A percentile compares a stretch with the other conserved stretches of the same genome.
Conservation (phyloP, 495 filamentous ascomycete genomes). For the Neurospora sp. region DNA sequence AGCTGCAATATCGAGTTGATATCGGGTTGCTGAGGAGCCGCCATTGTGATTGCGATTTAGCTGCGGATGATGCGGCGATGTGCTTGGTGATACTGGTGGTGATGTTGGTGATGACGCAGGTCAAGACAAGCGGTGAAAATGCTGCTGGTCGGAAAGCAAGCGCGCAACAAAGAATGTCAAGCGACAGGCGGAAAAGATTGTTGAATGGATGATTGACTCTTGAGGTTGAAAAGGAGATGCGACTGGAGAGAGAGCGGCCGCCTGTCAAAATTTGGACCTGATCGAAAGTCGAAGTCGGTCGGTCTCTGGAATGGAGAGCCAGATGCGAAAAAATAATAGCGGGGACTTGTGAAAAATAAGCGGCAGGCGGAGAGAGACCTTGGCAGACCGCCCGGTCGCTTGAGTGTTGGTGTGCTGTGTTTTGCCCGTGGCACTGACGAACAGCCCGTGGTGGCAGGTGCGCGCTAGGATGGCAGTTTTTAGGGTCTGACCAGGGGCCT, state of each 20-base stretch:
- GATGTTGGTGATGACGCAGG: neutral
- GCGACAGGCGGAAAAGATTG: neutral
- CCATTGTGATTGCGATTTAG: constrained; percentile 12
- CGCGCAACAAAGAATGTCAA: neutral
- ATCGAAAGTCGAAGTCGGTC: neutral
- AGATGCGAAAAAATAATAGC: neutral
- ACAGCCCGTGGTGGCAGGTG: neutral
- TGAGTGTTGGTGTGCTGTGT: neutral
- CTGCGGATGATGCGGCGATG: neutral
- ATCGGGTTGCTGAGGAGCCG: constrained; percentile 16
- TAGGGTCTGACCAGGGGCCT: neutral
- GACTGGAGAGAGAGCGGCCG: neutral
- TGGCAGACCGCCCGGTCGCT: neutral
- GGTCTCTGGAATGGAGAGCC: neutral
- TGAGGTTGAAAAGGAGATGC: neutral
- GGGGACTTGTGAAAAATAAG: neutral
- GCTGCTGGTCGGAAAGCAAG: neutral
- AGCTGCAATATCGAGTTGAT: constrained; percentile 22
- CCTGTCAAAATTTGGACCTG: neutral
- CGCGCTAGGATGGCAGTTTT: neutral
- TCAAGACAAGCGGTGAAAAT: neutral
- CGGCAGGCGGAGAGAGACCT: neutral
- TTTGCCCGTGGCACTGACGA: neutral
- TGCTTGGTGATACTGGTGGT: neutral
- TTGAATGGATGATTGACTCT: neutral